Base-by-base conservation (phyloP, 108 stramenopile species). In the Skeletonema marinoi region DNA sequence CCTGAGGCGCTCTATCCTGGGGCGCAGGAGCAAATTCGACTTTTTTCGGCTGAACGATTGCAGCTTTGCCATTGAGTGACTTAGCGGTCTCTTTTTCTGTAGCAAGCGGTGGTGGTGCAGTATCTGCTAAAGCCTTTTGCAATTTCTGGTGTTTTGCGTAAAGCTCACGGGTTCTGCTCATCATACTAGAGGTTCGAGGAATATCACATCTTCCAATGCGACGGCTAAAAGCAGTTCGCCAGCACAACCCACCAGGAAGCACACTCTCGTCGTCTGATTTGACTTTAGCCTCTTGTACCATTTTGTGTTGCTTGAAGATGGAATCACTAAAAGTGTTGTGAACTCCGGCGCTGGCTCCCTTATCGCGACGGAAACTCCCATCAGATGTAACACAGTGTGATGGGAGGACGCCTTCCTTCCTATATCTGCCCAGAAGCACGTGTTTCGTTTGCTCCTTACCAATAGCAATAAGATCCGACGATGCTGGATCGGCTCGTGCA, bases 391-490 rank as follows among this genome's bases (percentile, higher is more conserved):
- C 77, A 46, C 89, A 90, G 19, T 83, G 80, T 16, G 93, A 82
- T 31, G 86, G 71, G 17, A 82, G 60, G 25, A 83, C 75, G 21
- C 86, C 86, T 36, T 77, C 74, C 51, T 69, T 84, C 69, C 81
- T 87, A 51, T 86, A 92, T 35, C 88, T 78, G 51, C 82, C 68
- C 12, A 87, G 66, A 25, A 95, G 81, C 32, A 90, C 84, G 59
- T 92, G 91, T 31, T 88, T 85, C 12, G 83, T 86, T 70, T 95
- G 94, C 65, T 92, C 94, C 60, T 88, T 83, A 14, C 90, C 87
- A 29, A 95, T 60, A 25, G 86, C 71, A 69, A 90, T 75, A 31
- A 95, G 84, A 44, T 95, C 94, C 8, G 82, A 58, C 6, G 92
- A 85, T 9, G 83, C 80, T 6, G 94, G 92, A 56, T 92, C 90